Conservation (phyloP, 148 eudicot genomes). For the Vaccinium vitisidaea region DNA sequence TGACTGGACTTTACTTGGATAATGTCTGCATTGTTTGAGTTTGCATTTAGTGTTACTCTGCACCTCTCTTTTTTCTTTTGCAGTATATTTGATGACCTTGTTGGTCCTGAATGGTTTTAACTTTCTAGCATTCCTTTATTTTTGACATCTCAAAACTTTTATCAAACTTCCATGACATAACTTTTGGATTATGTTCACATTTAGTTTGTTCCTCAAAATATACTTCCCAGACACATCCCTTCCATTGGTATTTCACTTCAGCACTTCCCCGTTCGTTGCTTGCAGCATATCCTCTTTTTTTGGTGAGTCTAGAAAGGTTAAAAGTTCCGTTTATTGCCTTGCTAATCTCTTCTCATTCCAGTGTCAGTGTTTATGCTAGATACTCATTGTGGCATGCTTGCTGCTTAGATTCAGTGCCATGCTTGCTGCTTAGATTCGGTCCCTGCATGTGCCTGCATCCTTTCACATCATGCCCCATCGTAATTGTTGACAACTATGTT, state of each 20-base stretch:
- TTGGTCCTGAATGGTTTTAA: not conserved
- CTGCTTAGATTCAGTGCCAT: not conserved
- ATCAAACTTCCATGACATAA: not conserved
- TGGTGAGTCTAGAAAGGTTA: conserved; percentile 51
- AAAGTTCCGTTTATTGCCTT: not conserved
- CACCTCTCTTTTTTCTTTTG: not conserved
- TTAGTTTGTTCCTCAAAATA: conserved; percentile 35
- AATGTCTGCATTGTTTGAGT: not conserved
- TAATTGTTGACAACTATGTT: not conserved
- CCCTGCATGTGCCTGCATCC: not conserved
- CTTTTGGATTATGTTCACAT: not conserved
- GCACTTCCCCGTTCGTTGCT: conserved; percentile 94
- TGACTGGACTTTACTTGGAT: conserved; percentile 4
- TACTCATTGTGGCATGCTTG: not conserved
- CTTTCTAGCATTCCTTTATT: not conserved
- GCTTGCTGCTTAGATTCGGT: not conserved
- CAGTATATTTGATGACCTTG: not conserved
- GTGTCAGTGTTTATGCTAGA: not conserved
- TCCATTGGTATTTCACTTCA: conserved; percentile 96
- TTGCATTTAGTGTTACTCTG: conserved; percentile 1
- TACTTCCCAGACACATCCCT: conserved; percentile 62
- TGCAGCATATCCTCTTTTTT: conserved; percentile 84
- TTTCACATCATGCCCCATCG: not conserved
- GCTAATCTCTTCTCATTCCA: not conserved
- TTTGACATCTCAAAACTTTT: conserved; percentile 1